phyloP scores from a whole-genome alignment of 2,329 filamentous ascomycete species.

The Colletotrichum echinochloae region DNA sequence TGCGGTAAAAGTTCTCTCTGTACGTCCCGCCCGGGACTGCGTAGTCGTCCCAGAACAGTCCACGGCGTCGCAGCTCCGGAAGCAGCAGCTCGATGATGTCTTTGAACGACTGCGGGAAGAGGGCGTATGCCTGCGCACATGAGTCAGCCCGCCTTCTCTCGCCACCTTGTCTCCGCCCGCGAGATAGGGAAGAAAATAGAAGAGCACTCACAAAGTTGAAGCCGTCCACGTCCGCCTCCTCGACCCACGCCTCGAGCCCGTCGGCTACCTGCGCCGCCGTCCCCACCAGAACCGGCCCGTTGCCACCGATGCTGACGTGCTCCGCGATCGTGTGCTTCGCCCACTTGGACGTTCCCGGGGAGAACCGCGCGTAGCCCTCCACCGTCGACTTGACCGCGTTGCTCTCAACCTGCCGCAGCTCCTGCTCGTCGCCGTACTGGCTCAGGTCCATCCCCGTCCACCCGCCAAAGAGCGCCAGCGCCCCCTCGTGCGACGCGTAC shows the following conservation, averaged over 20 bases:
- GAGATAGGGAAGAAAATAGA: not conserved
- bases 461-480: conserved; percentile 77
- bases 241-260: conserved; percentile 74
- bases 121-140: conserved; percentile 64
- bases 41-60: conserved; percentile 67
- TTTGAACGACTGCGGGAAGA: conserved; percentile 76
- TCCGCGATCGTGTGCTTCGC: conserved; percentile 78
- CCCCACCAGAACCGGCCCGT: conserved; percentile 74
- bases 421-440: conserved; percentile 73
- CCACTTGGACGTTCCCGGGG: conserved; percentile 74
- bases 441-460: conserved; percentile 73
- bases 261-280: conserved; percentile 75
- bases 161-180: too few species aligned
- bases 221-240: conserved; percentile 77
- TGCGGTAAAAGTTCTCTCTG: conserved; percentile 69
- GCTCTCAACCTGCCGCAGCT: conserved; percentile 70
- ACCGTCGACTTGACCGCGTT: conserved; percentile 71
- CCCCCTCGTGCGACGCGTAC: conserved; percentile 72
- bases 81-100: conserved; percentile 75
- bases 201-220: conserved; percentile 73
- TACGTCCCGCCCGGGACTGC: conserved; percentile 69
- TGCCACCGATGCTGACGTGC: conserved; percentile 75
- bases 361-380: conserved; percentile 66
- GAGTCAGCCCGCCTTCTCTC: not conserved
- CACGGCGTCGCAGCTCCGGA: conserved; percentile 71